Evolutionary conservation across 257 asterid genomes (phyloP), one percentile per base, ranked within the genome.

Genomic region (Ballota nigra): DNA sequence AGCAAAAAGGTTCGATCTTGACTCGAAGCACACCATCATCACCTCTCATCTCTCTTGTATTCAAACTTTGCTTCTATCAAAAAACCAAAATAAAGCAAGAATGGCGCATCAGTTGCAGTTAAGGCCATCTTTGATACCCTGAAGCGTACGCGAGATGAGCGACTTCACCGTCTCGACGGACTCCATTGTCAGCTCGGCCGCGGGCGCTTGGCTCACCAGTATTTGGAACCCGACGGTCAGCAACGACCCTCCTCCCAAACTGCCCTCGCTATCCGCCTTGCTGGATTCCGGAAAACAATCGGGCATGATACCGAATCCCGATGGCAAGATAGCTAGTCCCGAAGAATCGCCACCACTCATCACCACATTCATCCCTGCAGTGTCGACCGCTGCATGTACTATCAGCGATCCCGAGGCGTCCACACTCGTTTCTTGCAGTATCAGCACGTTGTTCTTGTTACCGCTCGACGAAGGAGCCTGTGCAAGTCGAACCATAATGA

Each of bases 1-100:
- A n/a, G 55, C 83, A 38, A 63, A 73, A 75, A 63, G 97, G 93
- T 92, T 88, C 92, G 93, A 81, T 90, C 98, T 88, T 87, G 95
- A 90, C 96, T 87, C 89, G 71, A 81, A 57, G 69, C 15, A 23
- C 31, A 53, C n/a, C 81, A 59, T 8, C n/a, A 38, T 24, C 61
- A 11, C 3, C 1, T 36, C 41, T 43, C 55, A n/a, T n/a, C 55
- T n/a, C 22, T 45, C 4, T 16, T n/a, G 22, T 47, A n/a, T n/a
- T 47, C 10, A 47, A 26, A 26, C 2, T 26, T 26, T 26, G 29
- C 29, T 26, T 26, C 29, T 26, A 26, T 26, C 29, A 38, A 38
- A 41, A 31, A 68, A 53, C 55, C 4, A 8, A 38, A 10, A 36
- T 59, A 11, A n/a, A 12, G 5, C 36, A 22, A 12, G 8, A 38